A percentile compares a stretch with the other conserved stretches of the same genome.
Conservation (phyloP, 495 filamentous ascomycete species). For the Tuber umbilicatum region DNA sequence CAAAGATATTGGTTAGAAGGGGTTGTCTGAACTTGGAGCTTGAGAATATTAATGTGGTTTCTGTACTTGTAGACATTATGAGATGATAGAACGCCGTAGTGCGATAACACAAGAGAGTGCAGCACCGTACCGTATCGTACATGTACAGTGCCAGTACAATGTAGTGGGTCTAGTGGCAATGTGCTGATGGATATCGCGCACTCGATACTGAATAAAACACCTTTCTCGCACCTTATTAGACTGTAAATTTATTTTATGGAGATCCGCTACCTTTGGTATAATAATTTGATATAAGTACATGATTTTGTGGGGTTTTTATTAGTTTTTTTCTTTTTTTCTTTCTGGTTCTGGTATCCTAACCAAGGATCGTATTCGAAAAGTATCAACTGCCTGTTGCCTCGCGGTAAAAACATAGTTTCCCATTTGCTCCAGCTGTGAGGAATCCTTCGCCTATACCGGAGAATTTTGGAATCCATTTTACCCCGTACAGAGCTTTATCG, state of each 20-base stretch:
- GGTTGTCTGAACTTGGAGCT: neutral
- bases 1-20: neutral
- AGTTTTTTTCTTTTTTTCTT: neutral
- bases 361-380: neutral
- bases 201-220: neutral
- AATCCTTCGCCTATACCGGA: slow-evolving; percentile 71
- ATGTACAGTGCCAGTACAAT: neutral
- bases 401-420: slow-evolving; percentile 78
- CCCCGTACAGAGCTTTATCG: slow-evolving; percentile 77
- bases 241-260: neutral
- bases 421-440: slow-evolving; percentile 72
- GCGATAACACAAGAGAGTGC: neutral
- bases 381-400: slow-evolving; percentile 71
- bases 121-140: neutral
- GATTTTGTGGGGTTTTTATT: neutral
- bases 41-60: neutral
- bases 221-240: neutral
- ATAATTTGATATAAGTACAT: neutral
- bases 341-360: neutral
- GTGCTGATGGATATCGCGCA: neutral
- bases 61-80: neutral
- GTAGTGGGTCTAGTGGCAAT: too few relatives aligned
- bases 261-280: neutral
- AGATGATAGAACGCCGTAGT: neutral
- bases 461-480: slow-evolving; percentile 79